phyloP scores from a whole-genome alignment of 495 filamentous ascomycete species.

The Aspergillus mulundensis region DNA sequence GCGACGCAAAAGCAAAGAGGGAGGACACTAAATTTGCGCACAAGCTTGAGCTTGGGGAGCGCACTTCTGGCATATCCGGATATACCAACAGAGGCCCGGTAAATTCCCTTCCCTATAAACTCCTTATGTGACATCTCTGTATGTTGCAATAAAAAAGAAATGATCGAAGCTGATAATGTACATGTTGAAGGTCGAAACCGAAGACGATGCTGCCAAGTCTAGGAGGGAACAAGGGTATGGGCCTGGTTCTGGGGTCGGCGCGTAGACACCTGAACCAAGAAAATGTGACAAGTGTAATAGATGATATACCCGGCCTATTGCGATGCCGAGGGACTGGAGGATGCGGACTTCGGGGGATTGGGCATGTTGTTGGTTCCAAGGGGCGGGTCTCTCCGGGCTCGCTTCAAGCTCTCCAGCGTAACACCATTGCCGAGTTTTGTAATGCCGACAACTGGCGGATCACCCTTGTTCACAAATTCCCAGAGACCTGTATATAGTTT shows the following conservation, averaged over 20 bases:
- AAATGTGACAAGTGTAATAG: slow-evolving; percentile 14
- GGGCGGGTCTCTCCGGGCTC: slow-evolving; percentile 64
- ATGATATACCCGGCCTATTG: slow-evolving; percentile 30
- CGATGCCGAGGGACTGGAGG: slow-evolving; percentile 35
- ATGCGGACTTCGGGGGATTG: slow-evolving; percentile 33
- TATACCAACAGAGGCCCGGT: slow-evolving; percentile 35
- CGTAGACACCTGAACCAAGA: slow-evolving; percentile 27
- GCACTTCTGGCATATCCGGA: slow-evolving; percentile 14
- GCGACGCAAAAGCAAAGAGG: slow-evolving; percentile 1
- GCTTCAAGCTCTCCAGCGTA: slow-evolving; percentile 73
- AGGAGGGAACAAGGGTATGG: slow-evolving; percentile 61
- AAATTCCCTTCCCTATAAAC: slow-evolving; percentile 22
- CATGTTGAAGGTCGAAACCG: slow-evolving; percentile 36
- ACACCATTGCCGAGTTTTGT: slow-evolving; percentile 84
- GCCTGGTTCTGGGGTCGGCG: slow-evolving; percentile 53
- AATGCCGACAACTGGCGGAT: slow-evolving; percentile 83
- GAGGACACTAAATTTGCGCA: slow-evolving; percentile 29
- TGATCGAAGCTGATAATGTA: slow-evolving; percentile 44
- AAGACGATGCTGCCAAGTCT: slow-evolving; percentile 38
- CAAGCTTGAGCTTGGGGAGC: slow-evolving; percentile 26
- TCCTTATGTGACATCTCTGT: slow-evolving; percentile 26
- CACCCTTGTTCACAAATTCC: slow-evolving; percentile 92
- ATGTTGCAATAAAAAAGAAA: slow-evolving; percentile 26
- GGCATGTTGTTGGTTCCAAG: slow-evolving; percentile 34
- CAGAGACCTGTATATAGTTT: slow-evolving; percentile 63